phyloP scores from a whole-genome alignment of 2,329 filamentous ascomycete species.

The Diaporthe sp. region DNA sequence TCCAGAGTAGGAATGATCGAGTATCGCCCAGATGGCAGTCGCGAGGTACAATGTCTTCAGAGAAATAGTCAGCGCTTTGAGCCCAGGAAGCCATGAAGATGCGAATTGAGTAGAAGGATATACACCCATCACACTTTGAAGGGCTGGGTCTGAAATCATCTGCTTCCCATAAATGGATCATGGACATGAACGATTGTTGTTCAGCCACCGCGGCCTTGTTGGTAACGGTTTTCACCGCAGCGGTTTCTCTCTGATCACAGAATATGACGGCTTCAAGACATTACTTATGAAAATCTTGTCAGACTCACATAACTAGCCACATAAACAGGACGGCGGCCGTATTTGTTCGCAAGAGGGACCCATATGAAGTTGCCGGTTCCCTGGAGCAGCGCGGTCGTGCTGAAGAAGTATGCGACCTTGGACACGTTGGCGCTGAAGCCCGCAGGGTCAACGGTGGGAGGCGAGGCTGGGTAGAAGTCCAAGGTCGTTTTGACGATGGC shows the following conservation, averaged over 20 bases:
- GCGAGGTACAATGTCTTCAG: slow-evolving; percentile 54
- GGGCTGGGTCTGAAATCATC: not conserved
- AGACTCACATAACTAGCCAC: slow-evolving; percentile 55
- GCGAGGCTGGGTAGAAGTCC: slow-evolving; percentile 60
- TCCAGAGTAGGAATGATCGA: slow-evolving; percentile 56
- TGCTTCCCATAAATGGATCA: not conserved
- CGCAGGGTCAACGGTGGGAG: slow-evolving; percentile 45
- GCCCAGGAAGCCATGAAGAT: not conserved
- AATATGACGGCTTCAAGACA: not conserved
- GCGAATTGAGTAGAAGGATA: not conserved
- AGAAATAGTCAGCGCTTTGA: not conserved
- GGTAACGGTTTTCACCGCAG: not conserved
- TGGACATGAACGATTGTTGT: not conserved
- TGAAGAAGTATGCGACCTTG: slow-evolving; percentile 67
- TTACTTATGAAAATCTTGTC: too few species aligned
- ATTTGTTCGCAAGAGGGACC: slow-evolving; percentile 62
- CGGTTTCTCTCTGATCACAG: too few species aligned
- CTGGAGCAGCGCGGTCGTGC: slow-evolving; percentile 63
- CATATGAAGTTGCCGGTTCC: slow-evolving; percentile 63
- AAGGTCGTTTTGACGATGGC: slow-evolving; percentile 63
- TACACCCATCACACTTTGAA: not conserved
- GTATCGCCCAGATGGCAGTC: slow-evolving; percentile 58
- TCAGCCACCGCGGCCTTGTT: not conserved
- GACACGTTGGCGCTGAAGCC: slow-evolving; percentile 54
- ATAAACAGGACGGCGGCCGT: slow-evolving; percentile 59